These are phyloP conservation scores for Nematocida homosporus DNA, from an alignment of 371 early-diverging fungal genomes.

Conservation along the genomic window DNA sequence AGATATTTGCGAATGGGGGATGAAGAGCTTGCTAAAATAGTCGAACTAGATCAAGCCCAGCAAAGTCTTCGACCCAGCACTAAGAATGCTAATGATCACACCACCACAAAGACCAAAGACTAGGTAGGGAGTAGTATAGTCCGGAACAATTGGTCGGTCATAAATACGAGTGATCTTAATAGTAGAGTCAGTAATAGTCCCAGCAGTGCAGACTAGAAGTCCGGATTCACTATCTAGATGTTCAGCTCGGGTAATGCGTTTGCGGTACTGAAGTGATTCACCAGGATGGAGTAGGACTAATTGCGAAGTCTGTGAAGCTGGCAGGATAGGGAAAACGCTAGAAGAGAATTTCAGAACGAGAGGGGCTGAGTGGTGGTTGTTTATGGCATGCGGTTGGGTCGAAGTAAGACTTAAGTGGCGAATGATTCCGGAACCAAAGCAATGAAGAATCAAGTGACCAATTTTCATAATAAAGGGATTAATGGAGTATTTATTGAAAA, in stretches of 20 bases:
- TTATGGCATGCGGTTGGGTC: too few relatives aligned
- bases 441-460: background rate
- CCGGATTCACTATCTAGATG: constrained; percentile 27
- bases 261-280: too few relatives aligned
- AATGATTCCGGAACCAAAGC: constrained; percentile 8
- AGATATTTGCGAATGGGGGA: constrained; percentile 29
- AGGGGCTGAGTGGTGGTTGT: too few relatives aligned
- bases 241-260: background rate
- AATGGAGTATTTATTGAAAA: too few relatives aligned
- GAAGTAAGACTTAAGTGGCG: constrained; percentile 23
- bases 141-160: constrained; percentile 41
- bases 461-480: constrained; percentile 22
- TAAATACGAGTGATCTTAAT: background rate
- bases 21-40: background rate
- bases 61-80: constrained; percentile 37
- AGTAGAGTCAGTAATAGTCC: background rate
- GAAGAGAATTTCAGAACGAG: constrained; percentile 7
- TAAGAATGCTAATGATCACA: constrained; percentile 16
- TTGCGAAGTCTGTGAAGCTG: too few relatives aligned
- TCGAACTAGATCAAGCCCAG: constrained; percentile 17
- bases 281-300: too few relatives aligned
- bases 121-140: constrained; percentile 50
- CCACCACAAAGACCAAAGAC: constrained; percentile 47
- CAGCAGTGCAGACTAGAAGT: background rate
- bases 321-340: constrained; percentile 36